Evolutionary conservation across 192 early-diverging fungal species (phyloP).

Genomic region (Entomortierella lignicola): DNA sequence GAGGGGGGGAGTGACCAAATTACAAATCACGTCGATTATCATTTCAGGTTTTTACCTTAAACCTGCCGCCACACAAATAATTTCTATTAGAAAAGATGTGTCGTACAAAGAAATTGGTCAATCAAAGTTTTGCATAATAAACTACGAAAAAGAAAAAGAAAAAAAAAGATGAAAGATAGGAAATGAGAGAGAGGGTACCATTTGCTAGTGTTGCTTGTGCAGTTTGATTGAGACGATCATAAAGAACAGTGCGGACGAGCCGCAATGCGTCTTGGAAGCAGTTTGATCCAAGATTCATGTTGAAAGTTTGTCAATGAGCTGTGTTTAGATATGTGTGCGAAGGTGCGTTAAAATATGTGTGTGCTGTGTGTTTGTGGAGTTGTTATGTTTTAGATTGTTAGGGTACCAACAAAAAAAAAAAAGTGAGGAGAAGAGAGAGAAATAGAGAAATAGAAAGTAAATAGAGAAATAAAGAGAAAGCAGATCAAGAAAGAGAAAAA

Average conservation of each 20-base stretch:
- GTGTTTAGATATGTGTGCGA: no score
- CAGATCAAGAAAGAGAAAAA: neutral
- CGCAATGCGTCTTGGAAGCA: conserved; percentile 8
- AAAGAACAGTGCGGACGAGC: conserved; percentile 6
- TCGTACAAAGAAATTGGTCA: neutral
- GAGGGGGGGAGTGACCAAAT: no score
- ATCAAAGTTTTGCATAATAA: no score
- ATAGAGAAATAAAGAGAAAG: neutral
- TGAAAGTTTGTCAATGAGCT: no score
- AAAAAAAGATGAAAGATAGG: neutral
- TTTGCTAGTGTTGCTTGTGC: conserved; percentile 34
- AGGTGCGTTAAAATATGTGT: no score
- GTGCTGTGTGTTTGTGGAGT: no score
- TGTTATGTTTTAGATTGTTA: no score
- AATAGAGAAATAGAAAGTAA: neutral
- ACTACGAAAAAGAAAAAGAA: neutral
- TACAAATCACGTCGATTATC: no score
- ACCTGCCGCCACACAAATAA: neutral
- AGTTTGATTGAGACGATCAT: conserved; percentile 17
- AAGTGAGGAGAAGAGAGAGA: neutral
- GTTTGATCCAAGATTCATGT: neutral
- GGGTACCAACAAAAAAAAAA: neutral
- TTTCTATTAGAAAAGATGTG: neutral
- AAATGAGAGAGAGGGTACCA: conserved; percentile 6
- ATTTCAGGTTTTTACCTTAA: neutral